phyloP scores from a whole-genome alignment of 257 asterid species.

The Sherardia arvensis region DNA sequence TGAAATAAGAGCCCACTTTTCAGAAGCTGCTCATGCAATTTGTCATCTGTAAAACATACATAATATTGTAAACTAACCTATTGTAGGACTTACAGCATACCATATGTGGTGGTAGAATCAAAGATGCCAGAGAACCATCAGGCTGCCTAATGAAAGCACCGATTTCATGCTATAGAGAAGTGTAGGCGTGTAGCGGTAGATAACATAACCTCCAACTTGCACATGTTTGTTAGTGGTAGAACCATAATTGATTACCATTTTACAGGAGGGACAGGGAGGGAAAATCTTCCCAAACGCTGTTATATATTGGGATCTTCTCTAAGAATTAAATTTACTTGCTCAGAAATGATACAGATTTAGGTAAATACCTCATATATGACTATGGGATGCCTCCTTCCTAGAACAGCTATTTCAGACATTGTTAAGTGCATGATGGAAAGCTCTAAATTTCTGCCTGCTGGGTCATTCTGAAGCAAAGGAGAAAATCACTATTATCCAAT shows the following conservation, averaged over 20 bases:
- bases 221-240: background rate
- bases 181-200: background rate
- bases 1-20: no score
- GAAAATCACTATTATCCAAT: conserved; percentile 5
- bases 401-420: conserved; percentile 79
- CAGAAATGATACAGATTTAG: background rate
- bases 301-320: background rate
- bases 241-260: background rate
- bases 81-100: no score
- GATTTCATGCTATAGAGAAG: conserved; percentile 4
- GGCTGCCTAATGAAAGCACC: no score
- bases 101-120: no score
- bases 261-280: background rate
- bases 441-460: conserved; percentile 85
- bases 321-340: background rate
- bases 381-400: conserved; percentile 83
- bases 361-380: conserved; percentile 80
- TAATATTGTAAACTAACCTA: no score
- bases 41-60: no score
- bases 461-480: conserved; percentile 43
- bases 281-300: background rate
- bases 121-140: no score
- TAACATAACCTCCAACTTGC: background rate
- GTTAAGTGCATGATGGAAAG: conserved; percentile 83
- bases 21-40: no score